These are phyloP conservation scores for Nakataea oryzae DNA, from an alignment of 2,329 filamentous ascomycete genomes.

Conservation along the genomic window DNA sequence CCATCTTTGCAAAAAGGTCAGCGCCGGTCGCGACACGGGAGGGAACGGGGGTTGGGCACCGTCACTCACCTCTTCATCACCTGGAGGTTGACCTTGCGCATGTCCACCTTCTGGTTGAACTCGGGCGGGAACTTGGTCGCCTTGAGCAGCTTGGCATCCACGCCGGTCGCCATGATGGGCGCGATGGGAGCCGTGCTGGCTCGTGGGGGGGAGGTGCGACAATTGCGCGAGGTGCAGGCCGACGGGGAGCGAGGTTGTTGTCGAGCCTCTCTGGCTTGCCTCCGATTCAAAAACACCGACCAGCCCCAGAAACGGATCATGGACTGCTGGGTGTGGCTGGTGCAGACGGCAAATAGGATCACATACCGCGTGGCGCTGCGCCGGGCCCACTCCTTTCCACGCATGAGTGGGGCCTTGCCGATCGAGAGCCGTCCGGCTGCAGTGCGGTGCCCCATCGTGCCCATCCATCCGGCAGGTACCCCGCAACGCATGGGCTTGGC, in stretches of 20 bases:
- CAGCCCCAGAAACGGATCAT: neutral
- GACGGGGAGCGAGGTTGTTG: neutral
- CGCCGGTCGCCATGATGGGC: conserved; percentile 62
- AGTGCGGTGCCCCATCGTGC: too few species aligned
- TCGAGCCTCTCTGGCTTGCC: neutral
- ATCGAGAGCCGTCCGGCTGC: neutral
- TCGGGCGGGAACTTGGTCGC: conserved; percentile 89
- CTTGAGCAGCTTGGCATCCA: conserved; percentile 82
- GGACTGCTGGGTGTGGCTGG: neutral
- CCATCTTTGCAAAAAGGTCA: conserved; percentile 52
- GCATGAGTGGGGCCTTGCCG: neutral
- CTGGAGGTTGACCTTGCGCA: conserved; percentile 91
- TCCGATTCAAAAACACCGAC: neutral
- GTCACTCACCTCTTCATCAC: conserved; percentile 85
- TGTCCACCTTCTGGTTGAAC: conserved; percentile 93
- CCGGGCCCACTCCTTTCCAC: neutral
- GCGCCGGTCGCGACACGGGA: conserved; percentile 1
- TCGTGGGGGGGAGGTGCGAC: conserved; percentile 1
- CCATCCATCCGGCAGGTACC: neutral
- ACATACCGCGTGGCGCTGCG: neutral
- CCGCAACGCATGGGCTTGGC: neutral
- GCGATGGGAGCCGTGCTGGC: neutral
- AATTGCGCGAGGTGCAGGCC: neutral
- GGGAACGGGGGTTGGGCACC: neutral
- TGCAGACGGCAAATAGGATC: neutral